A percentile compares a stretch with the other conserved stretches of the same genome.
Conservation (phyloP, 345 rosid genomes). For the Populus alba region DNA sequence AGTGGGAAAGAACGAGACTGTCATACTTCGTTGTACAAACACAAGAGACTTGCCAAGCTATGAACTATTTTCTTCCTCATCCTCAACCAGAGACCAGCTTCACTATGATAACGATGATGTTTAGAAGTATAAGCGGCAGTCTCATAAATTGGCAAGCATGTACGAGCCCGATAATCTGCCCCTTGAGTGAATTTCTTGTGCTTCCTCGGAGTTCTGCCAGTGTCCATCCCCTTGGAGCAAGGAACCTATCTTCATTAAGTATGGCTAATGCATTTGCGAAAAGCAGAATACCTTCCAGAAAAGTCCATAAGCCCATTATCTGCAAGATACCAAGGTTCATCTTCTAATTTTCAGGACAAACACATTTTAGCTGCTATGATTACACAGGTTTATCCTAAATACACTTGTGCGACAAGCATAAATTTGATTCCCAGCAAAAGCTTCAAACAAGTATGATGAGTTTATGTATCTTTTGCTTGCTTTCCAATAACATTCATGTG, state of each 20-base stretch:
- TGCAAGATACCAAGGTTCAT: slow-evolving; percentile 4
- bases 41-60: not conserved
- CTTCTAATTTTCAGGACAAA: not conserved
- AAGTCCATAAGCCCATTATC: slow-evolving; percentile 50
- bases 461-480: too few species aligned
- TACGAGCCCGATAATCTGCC: slow-evolving; percentile 46
- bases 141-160: slow-evolving; percentile 53
- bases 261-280: slow-evolving; percentile 50
- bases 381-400: not conserved
- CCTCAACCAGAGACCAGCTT: slow-evolving; percentile 40
- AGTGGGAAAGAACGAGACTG: not conserved
- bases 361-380: not conserved
- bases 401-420: not conserved
- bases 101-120: slow-evolving; percentile 34
- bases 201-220: slow-evolving; percentile 43
- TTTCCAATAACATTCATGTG: too few species aligned
- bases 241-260: slow-evolving; percentile 48
- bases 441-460: too few species aligned
- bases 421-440: too few species aligned
- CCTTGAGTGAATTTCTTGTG: slow-evolving; percentile 36
- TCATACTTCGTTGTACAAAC: not conserved
- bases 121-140: slow-evolving; percentile 43
- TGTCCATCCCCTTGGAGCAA: slow-evolving; percentile 49
- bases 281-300: slow-evolving; percentile 41
- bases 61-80: not conserved